Evolutionary conservation across 192 early-diverging fungal species (phyloP).

Genomic region (Gamsiella multidivaricata): DNA sequence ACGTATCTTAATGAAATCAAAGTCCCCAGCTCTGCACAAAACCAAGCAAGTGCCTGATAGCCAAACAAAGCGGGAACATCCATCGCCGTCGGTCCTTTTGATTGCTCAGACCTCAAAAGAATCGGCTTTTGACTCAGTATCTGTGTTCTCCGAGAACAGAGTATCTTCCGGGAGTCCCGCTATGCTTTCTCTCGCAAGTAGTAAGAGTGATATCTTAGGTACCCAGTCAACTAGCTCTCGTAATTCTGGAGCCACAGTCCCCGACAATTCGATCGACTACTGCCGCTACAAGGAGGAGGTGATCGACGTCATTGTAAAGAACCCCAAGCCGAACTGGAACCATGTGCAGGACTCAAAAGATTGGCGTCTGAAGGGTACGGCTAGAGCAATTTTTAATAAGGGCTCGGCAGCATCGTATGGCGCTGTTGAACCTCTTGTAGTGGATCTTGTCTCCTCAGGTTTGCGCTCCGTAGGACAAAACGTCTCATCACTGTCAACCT

Average conservation of each 20-base stretch:
- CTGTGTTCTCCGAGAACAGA: background rate
- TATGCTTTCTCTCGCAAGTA: too few species aligned
- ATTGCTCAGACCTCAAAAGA: background rate
- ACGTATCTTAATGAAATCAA: background rate
- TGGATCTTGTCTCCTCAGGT: slow-evolving; percentile 42
- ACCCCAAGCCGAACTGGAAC: background rate
- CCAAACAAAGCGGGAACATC: background rate
- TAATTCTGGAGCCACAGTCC: background rate
- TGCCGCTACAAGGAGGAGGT: slow-evolving; percentile 24
- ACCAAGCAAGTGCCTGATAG: too few species aligned
- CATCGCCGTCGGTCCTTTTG: slow-evolving; percentile 20
- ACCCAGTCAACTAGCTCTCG: too few species aligned
- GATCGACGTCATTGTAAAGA: slow-evolving; percentile 2
- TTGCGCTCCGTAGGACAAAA: slow-evolving; percentile 10
- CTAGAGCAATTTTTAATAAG: slow-evolving; percentile 1
- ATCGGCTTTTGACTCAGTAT: background rate
- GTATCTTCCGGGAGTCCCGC: too few species aligned
- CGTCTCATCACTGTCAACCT: background rate
- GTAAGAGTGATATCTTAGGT: too few species aligned
- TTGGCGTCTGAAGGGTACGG: background rate
- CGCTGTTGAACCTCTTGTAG: slow-evolving; percentile 28
- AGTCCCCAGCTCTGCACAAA: too few species aligned
- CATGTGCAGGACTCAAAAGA: background rate
- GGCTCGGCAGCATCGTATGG: too few species aligned
- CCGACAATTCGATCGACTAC: slow-evolving; percentile 14